phyloP scores from a whole-genome alignment of 371 early-diverging fungal species.

The Parasitella parasitica region DNA sequence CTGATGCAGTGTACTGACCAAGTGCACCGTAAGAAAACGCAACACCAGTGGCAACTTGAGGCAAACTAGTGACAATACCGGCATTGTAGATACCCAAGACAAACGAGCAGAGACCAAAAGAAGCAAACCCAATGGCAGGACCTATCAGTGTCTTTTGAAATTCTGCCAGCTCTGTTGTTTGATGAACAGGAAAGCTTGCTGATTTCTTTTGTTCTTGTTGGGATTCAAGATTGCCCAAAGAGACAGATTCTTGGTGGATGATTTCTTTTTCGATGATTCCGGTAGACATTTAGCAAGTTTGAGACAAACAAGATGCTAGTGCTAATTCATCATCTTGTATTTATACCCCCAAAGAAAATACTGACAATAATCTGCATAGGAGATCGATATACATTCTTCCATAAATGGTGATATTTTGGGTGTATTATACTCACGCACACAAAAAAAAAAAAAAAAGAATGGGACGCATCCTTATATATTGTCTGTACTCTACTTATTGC shows the following conservation, averaged over 20 bases:
- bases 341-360: not conserved
- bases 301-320: not conserved
- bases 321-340: not conserved
- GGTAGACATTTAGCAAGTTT: not conserved
- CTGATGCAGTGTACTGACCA: conserved; percentile 27
- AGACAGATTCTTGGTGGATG: conserved; percentile 7
- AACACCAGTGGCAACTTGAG: conserved; percentile 30
- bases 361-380: no score
- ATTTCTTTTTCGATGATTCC: conserved; percentile 4
- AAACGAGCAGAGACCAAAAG: conserved; percentile 32
- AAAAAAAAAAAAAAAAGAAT: not conserved
- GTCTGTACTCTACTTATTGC: not conserved
- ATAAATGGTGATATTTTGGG: no score
- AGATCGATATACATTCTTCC: no score
- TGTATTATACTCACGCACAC: not conserved
- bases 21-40: conserved; percentile 27
- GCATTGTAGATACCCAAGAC: conserved; percentile 30
- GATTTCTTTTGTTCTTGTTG: not conserved
- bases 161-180: conserved; percentile 10
- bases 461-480: not conserved
- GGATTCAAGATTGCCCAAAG: not conserved
- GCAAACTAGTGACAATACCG: conserved; percentile 24
- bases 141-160: conserved; percentile 15
- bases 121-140: conserved; percentile 30
- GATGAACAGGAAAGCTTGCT: not conserved